phyloP scores from a whole-genome alignment of 2,329 filamentous ascomycete species.

The Pseudopyrenochaeta lycopersici region DNA sequence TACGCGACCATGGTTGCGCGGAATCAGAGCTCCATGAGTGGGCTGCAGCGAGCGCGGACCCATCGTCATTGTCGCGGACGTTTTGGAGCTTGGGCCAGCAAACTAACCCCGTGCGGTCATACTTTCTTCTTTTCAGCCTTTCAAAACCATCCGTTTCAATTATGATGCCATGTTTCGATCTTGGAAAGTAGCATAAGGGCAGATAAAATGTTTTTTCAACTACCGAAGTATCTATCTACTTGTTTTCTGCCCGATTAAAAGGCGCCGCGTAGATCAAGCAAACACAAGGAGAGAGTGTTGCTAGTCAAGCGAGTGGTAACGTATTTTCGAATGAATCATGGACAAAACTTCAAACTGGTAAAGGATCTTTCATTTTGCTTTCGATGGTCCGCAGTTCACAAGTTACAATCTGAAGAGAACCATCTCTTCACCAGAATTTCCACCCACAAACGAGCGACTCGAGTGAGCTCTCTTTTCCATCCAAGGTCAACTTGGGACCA shows the following conservation, averaged over 20 bases:
- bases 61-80: conserved; percentile 36
- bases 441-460: conserved; percentile 22
- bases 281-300: conserved; percentile 22
- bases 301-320: conserved; percentile 21
- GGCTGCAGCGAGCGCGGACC: conserved; percentile 16
- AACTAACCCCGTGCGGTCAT: conserved; percentile 20
- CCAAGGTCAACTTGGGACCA: conserved; percentile 19
- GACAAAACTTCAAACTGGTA: conserved; percentile 17
- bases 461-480: conserved; percentile 6
- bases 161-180: background rate
- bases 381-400: conserved; percentile 24
- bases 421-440: conserved; percentile 27
- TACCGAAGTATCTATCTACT: conserved; percentile 19
- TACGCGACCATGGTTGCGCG: conserved; percentile 27
- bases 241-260: conserved; percentile 18
- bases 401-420: conserved; percentile 8
- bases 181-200: background rate
- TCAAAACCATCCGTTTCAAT: background rate
- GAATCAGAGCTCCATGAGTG: conserved; percentile 28
- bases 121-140: background rate
- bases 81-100: conserved; percentile 23
- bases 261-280: conserved; percentile 10
- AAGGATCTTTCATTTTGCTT: conserved; percentile 35
- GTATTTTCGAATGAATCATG: conserved; percentile 8
- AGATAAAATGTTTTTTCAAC: conserved; percentile 12